A percentile compares a stretch with the other conserved stretches of the same genome.
These are phyloP conservation scores for Solanum ossicruentum DNA, from an alignment of 257 asterid species.

Conservation along the genomic window DNA sequence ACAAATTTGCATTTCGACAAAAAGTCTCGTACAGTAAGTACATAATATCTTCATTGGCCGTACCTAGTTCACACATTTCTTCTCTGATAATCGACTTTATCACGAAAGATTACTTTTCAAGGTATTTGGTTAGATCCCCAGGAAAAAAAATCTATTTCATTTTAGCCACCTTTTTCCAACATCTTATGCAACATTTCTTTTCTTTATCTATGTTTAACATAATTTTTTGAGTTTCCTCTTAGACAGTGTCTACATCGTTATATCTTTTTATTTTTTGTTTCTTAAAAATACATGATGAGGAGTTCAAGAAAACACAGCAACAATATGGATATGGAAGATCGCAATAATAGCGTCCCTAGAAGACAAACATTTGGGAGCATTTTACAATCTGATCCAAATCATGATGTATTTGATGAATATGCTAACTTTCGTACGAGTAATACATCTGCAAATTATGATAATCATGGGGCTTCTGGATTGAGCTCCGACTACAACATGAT, in stretches of 20 bases:
- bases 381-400: constrained; percentile 6
- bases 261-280: background rate
- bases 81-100: background rate
- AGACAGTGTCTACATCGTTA: background rate
- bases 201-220: background rate
- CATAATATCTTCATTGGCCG: background rate
- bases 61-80: background rate
- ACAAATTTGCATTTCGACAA: background rate
- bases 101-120: too few relatives aligned
- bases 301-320: background rate
- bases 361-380: background rate
- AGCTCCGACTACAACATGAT: background rate
- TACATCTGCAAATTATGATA: background rate
- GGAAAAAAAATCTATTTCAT: too few relatives aligned
- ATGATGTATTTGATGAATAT: background rate
- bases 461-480: background rate
- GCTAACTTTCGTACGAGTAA: constrained; percentile 2
- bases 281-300: background rate
- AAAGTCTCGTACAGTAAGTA: background rate
- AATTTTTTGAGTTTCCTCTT: background rate
- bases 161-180: background rate
- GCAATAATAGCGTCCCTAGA: background rate
- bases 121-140: too few relatives aligned
- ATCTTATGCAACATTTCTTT: background rate
- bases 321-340: background rate